Evolutionary conservation across 1,284 basidiomycete genomes (phyloP), one percentile per base, ranked within the genome.

Genomic region (Amylostereum chailletii): DNA sequence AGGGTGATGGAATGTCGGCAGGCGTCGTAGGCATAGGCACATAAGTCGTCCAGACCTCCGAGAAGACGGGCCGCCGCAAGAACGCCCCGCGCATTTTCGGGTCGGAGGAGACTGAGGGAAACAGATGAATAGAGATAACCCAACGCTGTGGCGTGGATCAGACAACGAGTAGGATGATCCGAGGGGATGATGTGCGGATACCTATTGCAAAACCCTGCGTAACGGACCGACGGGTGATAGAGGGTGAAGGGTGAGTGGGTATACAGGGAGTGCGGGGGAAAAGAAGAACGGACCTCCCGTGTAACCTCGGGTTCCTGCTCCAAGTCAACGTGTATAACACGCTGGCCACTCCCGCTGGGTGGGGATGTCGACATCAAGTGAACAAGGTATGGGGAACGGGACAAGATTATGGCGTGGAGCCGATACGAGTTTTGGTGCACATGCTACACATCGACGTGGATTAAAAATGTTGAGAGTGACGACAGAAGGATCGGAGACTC

Each of bases 41-140:
- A 85, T 32, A 93, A 71, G 42, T 92, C 88, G 42, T 89, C 80
- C 84, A 93, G 87, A 41, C 86, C 88, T 48, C 87, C 87, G 42
- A 93, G 77, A 37, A 91, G 72, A 65, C 83, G 87, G 4, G 83
- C 85, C 41, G 88, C 85, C 36, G 90, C 86, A 46, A 94, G 79
- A 39, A 90, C 85, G 11, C 81, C 81, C 58, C 89, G 81, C 50
- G 89, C 85, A 67, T 93, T 93, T 58, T 79, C 74, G 44, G 84
- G 75, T 57, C 76, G 77, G 57, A 93, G 76, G 51, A 81, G 67
- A 59, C 71, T 76, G 56, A 87, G 66, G 44, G 86, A 83, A 55
- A 79, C 70, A 47, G 83, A 74, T 34, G 87, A 88, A 64, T 90
- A 90, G 39, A 90, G 76, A 66, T 86, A 89, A 46, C 86, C 86